Evolutionary conservation across 805 yeast genomes (phyloP).

Genomic region (Saccharomyces mikatae): DNA sequence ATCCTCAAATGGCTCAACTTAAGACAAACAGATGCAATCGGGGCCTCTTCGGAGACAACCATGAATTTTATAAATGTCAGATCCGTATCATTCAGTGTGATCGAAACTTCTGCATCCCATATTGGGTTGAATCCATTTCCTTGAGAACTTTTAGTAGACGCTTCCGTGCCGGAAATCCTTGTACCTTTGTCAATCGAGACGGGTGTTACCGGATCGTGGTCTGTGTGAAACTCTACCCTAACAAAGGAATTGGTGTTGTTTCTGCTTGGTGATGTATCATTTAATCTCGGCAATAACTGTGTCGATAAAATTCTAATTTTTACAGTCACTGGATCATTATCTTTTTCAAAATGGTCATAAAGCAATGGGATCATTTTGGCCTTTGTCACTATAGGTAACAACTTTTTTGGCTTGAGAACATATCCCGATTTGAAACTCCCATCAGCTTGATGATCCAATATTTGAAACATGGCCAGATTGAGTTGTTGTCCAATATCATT

Average conservation of each 20-base stretch:
- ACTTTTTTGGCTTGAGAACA: slow-evolving; percentile 57
- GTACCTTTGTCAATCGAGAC: slow-evolving; percentile 13
- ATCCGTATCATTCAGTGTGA: slow-evolving; percentile 32
- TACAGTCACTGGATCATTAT: slow-evolving; percentile 13
- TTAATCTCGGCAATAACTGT: slow-evolving; percentile 73
- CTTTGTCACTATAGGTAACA: slow-evolving; percentile 30
- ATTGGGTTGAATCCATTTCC: slow-evolving; percentile 83
- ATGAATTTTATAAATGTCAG: slow-evolving; percentile 51
- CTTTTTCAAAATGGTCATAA: slow-evolving; percentile 11
- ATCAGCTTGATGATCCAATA: slow-evolving; percentile 34
- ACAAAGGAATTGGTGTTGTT: slow-evolving; percentile 20
- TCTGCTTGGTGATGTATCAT: slow-evolving; percentile 33
- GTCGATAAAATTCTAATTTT: slow-evolving; percentile 59
- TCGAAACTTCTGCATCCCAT: slow-evolving; percentile 57
- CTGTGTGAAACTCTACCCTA: slow-evolving; percentile 16
- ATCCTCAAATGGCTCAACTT: slow-evolving; percentile 55
- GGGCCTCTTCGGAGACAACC: slow-evolving; percentile 37
- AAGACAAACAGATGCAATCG: slow-evolving; percentile 53
- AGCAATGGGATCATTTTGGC: slow-evolving; percentile 20
- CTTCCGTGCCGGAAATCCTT: slow-evolving; percentile 8
- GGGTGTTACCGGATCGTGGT: slow-evolving; percentile 16
- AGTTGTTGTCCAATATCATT: slow-evolving; percentile 83
- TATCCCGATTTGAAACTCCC: slow-evolving; percentile 49
- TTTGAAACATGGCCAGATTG: slow-evolving; percentile 72
- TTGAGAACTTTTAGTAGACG: slow-evolving; percentile 30